Base-by-base conservation (phyloP, 164 flowering plant species). In the Amborella trichopoda region DNA sequence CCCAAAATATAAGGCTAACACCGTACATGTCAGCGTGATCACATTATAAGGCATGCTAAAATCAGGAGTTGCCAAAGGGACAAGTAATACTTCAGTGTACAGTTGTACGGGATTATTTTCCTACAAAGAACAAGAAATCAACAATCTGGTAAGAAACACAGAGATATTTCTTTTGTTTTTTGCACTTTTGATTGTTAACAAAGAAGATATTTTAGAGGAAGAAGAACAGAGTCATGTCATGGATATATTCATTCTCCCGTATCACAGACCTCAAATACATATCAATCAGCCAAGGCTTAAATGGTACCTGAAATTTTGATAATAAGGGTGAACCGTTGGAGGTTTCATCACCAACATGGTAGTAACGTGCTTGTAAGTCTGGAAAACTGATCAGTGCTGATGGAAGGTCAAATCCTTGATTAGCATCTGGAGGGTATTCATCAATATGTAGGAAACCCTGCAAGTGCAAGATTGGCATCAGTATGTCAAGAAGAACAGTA, bases 41-140 rank as follows among this genome's bases (percentile, higher is more conserved):
- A 87, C 96, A 61, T 87, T 87, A 66, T 91, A 91, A 52, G 98
- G 98, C 98, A 87, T 91, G 77, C 98, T 91, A 55, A 91, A 91
- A 69, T 91, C 98, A 56, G 98, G 98, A 26, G 98, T 91, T 28
- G 98, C 78, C 71, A 91, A 64, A 16, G 98, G 96, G 45, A 91
- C 95, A 40, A 91, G 95, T 53, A 91, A 61, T 40, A 82, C 83
- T 84, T 91, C 98, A 23, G 98, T 83, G 62, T 91, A 91, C n/a
- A 79, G 75, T 30, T 60, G 61, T 26, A 82, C 79, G 50, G 64
- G 63, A 58, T 55, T 75, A 52, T 54, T 62, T 62, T 68, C 83
- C 98, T 91, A 75, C 56, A 67, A 4, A 46, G 49, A 45, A 5
- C 38, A 21, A 26, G 20, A 41, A 47, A 10, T 52, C 18, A 14